Evolutionary conservation across 1,284 basidiomycete species (phyloP).

Genomic region (Ceratobasidium sp.): DNA sequence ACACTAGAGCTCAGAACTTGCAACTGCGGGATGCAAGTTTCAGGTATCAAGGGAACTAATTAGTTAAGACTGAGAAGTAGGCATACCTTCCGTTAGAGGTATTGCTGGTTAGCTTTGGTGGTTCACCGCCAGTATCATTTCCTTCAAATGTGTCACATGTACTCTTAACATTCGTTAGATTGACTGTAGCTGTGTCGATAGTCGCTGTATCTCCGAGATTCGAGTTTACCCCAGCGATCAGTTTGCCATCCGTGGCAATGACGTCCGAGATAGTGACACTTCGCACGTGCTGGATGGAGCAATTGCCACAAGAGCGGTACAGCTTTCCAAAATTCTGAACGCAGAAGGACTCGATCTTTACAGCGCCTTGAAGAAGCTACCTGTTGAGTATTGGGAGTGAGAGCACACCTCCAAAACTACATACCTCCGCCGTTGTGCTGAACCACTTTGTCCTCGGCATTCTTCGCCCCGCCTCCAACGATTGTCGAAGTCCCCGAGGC

Average conservation of each 20-base stretch:
- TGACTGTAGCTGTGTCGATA: conserved; percentile 34
- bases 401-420: no score
- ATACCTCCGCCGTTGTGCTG: conserved; percentile 47
- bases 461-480: conserved; percentile 46
- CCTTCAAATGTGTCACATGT: conserved; percentile 45
- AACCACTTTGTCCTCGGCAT: conserved; percentile 47
- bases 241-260: conserved; percentile 42
- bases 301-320: conserved; percentile 50
- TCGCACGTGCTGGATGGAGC: conserved; percentile 50
- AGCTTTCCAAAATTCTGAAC: conserved; percentile 41
- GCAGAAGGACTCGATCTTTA: conserved; percentile 38
- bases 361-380: conserved; percentile 11
- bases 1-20: conserved; percentile 17
- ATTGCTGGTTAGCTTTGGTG: conserved; percentile 39
- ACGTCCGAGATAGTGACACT: conserved; percentile 52
- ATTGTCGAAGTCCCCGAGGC: conserved; percentile 35
- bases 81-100: conserved; percentile 32
- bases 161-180: conserved; percentile 28
- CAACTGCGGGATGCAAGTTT: background rate
- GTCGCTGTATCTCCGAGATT: conserved; percentile 47
- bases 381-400: background rate
- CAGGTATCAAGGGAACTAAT: background rate
- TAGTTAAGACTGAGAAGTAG: no score
- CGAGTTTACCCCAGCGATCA: conserved; percentile 46
- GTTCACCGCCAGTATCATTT: conserved; percentile 39